A percentile compares a stretch with the other conserved stretches of the same genome.
phyloP scores from a whole-genome alignment of 2,329 filamentous ascomycete genomes.

The Tolypocladium ovalisporum region DNA sequence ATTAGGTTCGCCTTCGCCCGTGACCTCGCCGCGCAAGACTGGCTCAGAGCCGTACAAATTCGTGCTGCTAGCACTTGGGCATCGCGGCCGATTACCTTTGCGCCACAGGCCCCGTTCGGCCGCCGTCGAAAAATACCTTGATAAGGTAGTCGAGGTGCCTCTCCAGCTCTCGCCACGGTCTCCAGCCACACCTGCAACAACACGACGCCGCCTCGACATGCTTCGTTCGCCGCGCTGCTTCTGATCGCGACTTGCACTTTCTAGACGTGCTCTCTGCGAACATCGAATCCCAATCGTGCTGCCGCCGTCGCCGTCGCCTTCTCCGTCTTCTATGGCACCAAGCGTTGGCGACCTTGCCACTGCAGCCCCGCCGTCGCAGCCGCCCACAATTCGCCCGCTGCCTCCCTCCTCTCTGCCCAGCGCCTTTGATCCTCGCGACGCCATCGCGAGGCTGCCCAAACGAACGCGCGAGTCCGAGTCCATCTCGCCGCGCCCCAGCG shows the following conservation, averaged over 20 bases:
- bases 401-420: constrained; percentile 23
- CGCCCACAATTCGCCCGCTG: constrained; percentile 26
- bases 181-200: constrained; percentile 28
- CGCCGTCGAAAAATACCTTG: constrained; percentile 5
- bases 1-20: neutral
- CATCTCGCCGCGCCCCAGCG: constrained; percentile 21
- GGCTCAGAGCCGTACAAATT: neutral
- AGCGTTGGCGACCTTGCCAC: constrained; percentile 41
- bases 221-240: constrained; percentile 15
- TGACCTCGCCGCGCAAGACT: neutral
- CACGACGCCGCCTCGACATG: constrained; percentile 24
- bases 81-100: neutral
- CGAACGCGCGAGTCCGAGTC: constrained; percentile 37
- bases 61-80: neutral
- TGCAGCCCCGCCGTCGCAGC: constrained; percentile 23
- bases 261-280: constrained; percentile 3
- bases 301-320: neutral
- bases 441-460: constrained; percentile 30
- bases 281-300: constrained; percentile 1
- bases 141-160: constrained; percentile 9
- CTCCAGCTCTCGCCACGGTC: constrained; percentile 31
- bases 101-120: constrained; percentile 1
- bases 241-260: constrained; percentile 2
- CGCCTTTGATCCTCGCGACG: constrained; percentile 22
- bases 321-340: constrained; percentile 35